Evolutionary conservation across 2,329 filamentous ascomycete species (phyloP).

Genomic region (Hypoxylon sp.): DNA sequence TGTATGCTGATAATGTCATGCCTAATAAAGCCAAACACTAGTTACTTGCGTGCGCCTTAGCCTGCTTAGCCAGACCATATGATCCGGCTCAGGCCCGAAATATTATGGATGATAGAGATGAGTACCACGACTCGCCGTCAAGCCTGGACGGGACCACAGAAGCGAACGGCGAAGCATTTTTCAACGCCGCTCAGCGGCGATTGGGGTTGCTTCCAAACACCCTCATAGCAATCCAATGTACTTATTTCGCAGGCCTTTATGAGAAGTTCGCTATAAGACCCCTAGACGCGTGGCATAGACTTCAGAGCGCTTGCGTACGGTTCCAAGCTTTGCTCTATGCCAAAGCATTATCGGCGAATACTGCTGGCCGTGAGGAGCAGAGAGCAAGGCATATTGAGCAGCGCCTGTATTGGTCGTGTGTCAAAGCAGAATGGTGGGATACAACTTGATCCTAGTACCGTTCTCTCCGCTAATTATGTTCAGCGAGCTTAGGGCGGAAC

Average conservation of each 20-base stretch:
- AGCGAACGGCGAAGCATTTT: constrained; percentile 15
- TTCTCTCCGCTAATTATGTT: neutral
- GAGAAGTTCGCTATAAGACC: neutral
- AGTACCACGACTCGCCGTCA: neutral
- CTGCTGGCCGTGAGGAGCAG: neutral
- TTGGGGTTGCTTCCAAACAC: constrained; percentile 14
- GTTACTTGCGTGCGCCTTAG: constrained; percentile 9
- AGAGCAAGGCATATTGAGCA: neutral
- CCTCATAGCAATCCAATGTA: constrained; percentile 9
- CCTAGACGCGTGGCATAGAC: neutral
- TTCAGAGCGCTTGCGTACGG: neutral
- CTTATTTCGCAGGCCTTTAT: constrained; percentile 11
- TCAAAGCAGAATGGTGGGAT: constrained; percentile 19
- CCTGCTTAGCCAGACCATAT: neutral
- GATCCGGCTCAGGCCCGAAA: neutral
- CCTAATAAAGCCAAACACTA: neutral
- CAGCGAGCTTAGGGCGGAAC: constrained; percentile 13
- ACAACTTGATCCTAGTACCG: neutral
- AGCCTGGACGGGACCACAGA: neutral
- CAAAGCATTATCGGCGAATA: neutral
- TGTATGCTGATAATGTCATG: neutral
- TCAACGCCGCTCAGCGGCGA: constrained; percentile 1
- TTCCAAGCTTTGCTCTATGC: neutral
- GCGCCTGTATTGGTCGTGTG: constrained; percentile 9
- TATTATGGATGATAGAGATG: neutral